Base-by-base conservation (phyloP, 306 rosid species). In the Vigna unguiculata region DNA sequence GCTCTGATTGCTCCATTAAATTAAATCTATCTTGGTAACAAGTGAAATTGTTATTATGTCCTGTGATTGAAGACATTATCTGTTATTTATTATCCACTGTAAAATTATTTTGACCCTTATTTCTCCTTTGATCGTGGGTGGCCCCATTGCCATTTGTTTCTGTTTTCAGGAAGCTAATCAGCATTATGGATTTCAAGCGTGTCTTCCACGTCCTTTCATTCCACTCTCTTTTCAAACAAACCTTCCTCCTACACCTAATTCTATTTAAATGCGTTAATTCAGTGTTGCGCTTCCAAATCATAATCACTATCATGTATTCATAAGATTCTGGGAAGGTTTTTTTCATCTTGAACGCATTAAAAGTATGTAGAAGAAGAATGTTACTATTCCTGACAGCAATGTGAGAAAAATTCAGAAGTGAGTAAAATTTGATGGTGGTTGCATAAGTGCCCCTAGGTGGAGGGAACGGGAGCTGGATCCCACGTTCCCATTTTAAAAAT, bases 131-230 rank as follows among this genome's bases (percentile, higher is more conserved):
- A 22, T 38, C 65, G 85, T 83, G 69, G 74, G 7, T 72, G 83
- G 79, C 11, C 17, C 80, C 76, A 77, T 55, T 34, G 5, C 47
- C 65, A 15, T 52, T 7, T 41, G 40, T 69, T 69, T 38, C 69
- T 20, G 53, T 28, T 65, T 32, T 7, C 16, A 1, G 24, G 62
- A 49, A 52, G 69, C 55, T n/a, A n/a, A 38, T 38, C 12, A 20
- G 21, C 53, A 57, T 69, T 61, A 62, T 83, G 81, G 81, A 70
- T 69, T 62, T 75, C 81, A 79, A 54, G 64, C 75, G 78, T 83
- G 86, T 62, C 78, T 79, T 69, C 81, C 81, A 46, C 81, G 83
- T 83, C 83, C 81, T 64, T 65, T 72, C 72, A 24, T 71, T 47
- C 75, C 82, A 64, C 69, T 76, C 69, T 62, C 78, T 16, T 10